Evolutionary conservation across 2,329 filamentous ascomycete genomes (phyloP).

Genomic region (Claviceps pazoutovae): DNA sequence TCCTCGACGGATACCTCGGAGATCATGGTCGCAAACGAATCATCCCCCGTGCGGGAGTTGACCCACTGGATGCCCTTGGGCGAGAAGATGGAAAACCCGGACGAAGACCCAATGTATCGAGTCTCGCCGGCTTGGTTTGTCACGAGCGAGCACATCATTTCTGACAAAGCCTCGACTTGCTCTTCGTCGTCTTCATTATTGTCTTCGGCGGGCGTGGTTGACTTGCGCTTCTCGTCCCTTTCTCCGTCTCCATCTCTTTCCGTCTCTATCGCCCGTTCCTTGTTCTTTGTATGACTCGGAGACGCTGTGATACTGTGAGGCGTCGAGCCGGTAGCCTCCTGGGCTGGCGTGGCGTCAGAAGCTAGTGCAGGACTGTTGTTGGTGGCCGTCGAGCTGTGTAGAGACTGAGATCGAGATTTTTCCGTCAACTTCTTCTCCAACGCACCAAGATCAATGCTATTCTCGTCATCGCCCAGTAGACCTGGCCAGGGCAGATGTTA

Average conservation of each 20-base stretch:
- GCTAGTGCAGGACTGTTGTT: conserved; percentile 34
- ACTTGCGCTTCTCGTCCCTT: conserved; percentile 20
- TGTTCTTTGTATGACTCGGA: conserved; percentile 27
- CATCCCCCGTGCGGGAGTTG: conserved; percentile 93
- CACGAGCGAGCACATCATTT: conserved; percentile 98
- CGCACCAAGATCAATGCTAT: conserved; percentile 74
- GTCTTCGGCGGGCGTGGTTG: conserved; percentile 24
- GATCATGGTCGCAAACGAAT: conserved; percentile 90
- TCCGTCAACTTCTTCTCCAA: conserved; percentile 63
- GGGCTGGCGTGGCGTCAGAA: conserved; percentile 29
- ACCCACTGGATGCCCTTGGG: conserved; percentile 98
- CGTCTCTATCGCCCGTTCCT: conserved; percentile 21
- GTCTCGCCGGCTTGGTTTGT: conserved; percentile 93
- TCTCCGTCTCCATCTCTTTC: conserved; percentile 22
- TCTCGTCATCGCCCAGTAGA: conserved; percentile 72
- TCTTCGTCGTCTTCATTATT: conserved; percentile 36
- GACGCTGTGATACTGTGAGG: conserved; percentile 42
- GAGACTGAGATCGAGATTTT: conserved; percentile 29
- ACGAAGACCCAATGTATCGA: conserved; percentile 94
- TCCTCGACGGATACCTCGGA: conserved; percentile 80
- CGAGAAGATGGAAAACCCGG: conserved; percentile 96
- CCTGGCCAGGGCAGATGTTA: conserved; percentile 27
- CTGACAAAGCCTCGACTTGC: conserved; percentile 77
- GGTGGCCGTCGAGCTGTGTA: conserved; percentile 32
- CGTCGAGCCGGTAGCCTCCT: conserved; percentile 29